Evolutionary conservation across 176 grass and related monocot species (phyloP).

Genomic region (Oryza punctata): DNA sequence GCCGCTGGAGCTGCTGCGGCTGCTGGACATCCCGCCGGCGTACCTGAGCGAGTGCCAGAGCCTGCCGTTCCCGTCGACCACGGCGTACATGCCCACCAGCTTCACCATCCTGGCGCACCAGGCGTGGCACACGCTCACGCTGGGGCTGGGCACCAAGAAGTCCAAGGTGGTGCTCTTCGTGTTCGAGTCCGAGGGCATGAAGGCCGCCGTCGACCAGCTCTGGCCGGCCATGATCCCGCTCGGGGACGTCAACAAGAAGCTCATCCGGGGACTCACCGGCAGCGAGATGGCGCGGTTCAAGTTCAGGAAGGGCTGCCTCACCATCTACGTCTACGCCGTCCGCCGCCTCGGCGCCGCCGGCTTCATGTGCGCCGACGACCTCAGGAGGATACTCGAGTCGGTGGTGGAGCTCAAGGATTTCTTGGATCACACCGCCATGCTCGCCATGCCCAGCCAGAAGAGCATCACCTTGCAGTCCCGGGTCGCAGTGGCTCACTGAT

Average conservation of each 20-base stretch:
- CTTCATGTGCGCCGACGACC: slow-evolving; percentile 82
- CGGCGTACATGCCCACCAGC: slow-evolving; percentile 84
- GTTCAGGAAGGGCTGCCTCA: slow-evolving; percentile 95
- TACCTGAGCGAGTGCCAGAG: slow-evolving; percentile 80
- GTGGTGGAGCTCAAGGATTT: slow-evolving; percentile 90
- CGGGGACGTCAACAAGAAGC: slow-evolving; percentile 92
- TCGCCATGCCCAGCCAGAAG: slow-evolving; percentile 85
- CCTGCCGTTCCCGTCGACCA: slow-evolving; percentile 93
- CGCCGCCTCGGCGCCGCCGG: slow-evolving; percentile 78
- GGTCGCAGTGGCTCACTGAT: slow-evolving; percentile 53
- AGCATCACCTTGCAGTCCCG: slow-evolving; percentile 83
- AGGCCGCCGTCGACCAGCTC: slow-evolving; percentile 73
- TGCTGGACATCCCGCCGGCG: slow-evolving; percentile 93
- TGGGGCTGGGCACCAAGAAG: slow-evolving; percentile 96
- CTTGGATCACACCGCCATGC: slow-evolving; percentile 95
- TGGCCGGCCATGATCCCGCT: slow-evolving; percentile 87
- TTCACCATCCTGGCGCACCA: slow-evolving; percentile 99
- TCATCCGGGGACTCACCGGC: slow-evolving; percentile 84
- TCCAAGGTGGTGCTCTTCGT: slow-evolving; percentile 92
- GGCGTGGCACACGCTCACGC: slow-evolving; percentile 95
- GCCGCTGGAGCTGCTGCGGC: slow-evolving; percentile 87
- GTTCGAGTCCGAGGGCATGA: slow-evolving; percentile 93
- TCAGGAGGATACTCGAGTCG: slow-evolving; percentile 63
- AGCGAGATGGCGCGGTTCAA: slow-evolving; percentile 97
- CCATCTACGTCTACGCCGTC: slow-evolving; percentile 95